Base-by-base conservation (phyloP, 495 filamentous ascomycete species). In the Hypoxylon fuscum region DNA sequence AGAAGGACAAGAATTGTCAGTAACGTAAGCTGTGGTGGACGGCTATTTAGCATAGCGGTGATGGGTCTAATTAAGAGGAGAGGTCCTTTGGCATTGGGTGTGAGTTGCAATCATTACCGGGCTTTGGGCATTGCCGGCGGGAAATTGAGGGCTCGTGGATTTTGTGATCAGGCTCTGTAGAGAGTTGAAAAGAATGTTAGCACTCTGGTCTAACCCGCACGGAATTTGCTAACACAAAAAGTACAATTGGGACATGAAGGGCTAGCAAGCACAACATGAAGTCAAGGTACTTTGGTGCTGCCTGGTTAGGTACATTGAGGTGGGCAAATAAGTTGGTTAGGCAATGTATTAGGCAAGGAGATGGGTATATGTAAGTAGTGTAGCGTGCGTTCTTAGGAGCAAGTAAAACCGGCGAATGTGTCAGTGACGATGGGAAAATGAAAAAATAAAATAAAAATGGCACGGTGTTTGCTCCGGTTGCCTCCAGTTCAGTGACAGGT, bases 21-120 rank as follows among this genome's bases (percentile, higher is more conserved):
- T 59, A 55, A 64, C 50, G 50, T 61, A 69, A 59, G 53, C 43
- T 58, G 45, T 49, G 52, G 46, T 49, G 48, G 34, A 50, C 40
- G 20, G 41, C 43, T 54, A 59, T 55, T 37, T 64, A 47, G 51
- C 55, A 68, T 53, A 57, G 46, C 41, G 52, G 44, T 53, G 61
- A 53, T 27, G 55, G 41, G 60, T 55, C 56, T 59, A 61, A 58
- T 64, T 57, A 55, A 60, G 55, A 64, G 42, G 48, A 44, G 50
- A 47, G 50, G 38, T 20, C 50, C 41, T 45, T 59, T 55, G 40
- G 60, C 27, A 34, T 50, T 29, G 35, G 35, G 43, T 41, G 57
- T 59, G 55, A 65, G 60, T 46, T 64, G 66, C 56, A 61, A 35
- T 68, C 60, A 64, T 64, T 64, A 64, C 65, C 60, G 58, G 65